Evolutionary conservation across 306 rosid genomes (phyloP).

Genomic region (Cucurbita moschata): DNA sequence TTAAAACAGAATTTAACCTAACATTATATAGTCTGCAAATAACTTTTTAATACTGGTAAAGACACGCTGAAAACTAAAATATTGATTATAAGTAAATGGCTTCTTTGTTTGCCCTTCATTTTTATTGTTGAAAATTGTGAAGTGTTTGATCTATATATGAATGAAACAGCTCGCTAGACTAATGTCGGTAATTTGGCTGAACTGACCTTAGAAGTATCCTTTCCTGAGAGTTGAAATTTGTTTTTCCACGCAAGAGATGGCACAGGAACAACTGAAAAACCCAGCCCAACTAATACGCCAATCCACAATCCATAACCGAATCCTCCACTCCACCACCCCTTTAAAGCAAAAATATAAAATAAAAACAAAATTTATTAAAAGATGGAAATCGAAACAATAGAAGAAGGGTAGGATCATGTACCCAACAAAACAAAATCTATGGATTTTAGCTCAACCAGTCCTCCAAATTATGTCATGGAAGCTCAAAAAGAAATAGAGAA

Average conservation of each 20-base stretch:
- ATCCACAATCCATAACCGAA: conserved; percentile 93
- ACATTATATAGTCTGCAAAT: neutral
- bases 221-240: conserved; percentile 47
- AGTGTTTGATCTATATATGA: neutral
- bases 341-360: conserved; percentile 14
- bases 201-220: conserved; percentile 46
- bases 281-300: conserved; percentile 70
- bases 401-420: neutral
- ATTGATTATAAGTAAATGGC: neutral
- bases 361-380: neutral
- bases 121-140: neutral
- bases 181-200: conserved; percentile 6
- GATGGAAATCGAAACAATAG: neutral
- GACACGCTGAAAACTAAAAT: neutral
- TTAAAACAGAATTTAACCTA: neutral
- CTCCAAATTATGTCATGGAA: neutral
- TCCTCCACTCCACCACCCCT: conserved; percentile 99
- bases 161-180: neutral
- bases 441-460: neutral
- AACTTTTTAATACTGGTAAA: neutral
- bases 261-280: conserved; percentile 80
- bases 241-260: conserved; percentile 69
- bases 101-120: neutral
- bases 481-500: neutral
- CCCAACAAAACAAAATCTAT: neutral